These are phyloP conservation scores for Styphnolobium japonicum DNA, from an alignment of 306 rosid genomes.

Conservation along the genomic window DNA sequence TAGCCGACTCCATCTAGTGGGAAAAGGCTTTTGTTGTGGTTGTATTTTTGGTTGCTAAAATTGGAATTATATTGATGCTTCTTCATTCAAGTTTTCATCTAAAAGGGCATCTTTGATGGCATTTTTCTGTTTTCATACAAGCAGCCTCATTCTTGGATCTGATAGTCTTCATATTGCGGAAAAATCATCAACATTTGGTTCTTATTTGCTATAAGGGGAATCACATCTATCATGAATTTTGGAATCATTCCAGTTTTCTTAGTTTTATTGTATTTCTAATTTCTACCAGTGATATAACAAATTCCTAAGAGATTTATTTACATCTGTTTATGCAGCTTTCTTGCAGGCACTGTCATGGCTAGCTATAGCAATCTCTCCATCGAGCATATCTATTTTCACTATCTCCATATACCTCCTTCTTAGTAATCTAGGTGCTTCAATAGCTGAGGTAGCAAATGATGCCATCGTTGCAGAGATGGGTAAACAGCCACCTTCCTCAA, in stretches of 20 bases:
- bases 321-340: slow-evolving; percentile 61
- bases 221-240: neutral
- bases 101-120: neutral
- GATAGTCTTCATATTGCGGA: neutral
- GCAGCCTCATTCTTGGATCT: neutral
- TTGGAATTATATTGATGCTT: neutral
- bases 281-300: neutral
- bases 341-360: slow-evolving; percentile 93
- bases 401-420: slow-evolving; percentile 72
- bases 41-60: neutral
- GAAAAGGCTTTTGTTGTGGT: too few relatives aligned
- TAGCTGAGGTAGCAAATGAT: slow-evolving; percentile 93
- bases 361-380: slow-evolving; percentile 62
- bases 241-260: neutral
- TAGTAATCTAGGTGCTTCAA: slow-evolving; percentile 86
- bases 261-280: slow-evolving; percentile 11
- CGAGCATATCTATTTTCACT: slow-evolving; percentile 56
- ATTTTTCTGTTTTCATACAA: neutral
- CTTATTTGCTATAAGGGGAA: neutral
- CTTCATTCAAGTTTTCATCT: neutral
- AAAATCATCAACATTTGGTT: neutral
- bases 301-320: neutral
- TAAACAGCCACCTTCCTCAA: slow-evolving; percentile 49
- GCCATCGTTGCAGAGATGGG: slow-evolving; percentile 90
- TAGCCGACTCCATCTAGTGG: too few relatives aligned